phyloP scores from a whole-genome alignment of 2,329 filamentous ascomycete species.

The Hirsutella minnesotensis region DNA sequence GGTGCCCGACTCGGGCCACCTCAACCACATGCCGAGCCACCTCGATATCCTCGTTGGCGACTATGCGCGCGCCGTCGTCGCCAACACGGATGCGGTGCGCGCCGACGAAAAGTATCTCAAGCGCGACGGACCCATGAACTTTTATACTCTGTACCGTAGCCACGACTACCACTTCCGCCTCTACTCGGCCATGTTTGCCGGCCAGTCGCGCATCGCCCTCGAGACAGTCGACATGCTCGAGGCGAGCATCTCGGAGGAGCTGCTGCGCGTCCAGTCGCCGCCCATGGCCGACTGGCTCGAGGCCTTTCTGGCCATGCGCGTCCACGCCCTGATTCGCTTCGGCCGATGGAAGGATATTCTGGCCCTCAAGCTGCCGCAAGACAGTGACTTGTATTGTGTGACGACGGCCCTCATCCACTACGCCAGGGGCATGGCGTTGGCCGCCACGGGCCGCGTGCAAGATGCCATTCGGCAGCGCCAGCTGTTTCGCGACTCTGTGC shows the following conservation, averaged over 20 bases:
- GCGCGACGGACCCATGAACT: slow-evolving; percentile 49
- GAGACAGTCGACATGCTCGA: slow-evolving; percentile 50
- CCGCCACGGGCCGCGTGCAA: slow-evolving; percentile 41
- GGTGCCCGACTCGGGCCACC: slow-evolving; percentile 57
- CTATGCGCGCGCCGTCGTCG: slow-evolving; percentile 53
- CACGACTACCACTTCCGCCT: slow-evolving; percentile 67
- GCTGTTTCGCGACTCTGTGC: slow-evolving; percentile 38
- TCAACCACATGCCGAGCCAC: slow-evolving; percentile 69
- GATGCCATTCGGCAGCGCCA: slow-evolving; percentile 40
- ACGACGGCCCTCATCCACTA: slow-evolving; percentile 60
- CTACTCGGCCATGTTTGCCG: slow-evolving; percentile 70
- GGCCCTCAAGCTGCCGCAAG: slow-evolving; percentile 40
- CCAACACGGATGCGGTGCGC: slow-evolving; percentile 53
- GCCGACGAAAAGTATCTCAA: slow-evolving; percentile 57
- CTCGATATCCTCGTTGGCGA: slow-evolving; percentile 63
- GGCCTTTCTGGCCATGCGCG: slow-evolving; percentile 52
- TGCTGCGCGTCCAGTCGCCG: slow-evolving; percentile 52
- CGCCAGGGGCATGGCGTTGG: slow-evolving; percentile 54
- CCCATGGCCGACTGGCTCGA: slow-evolving; percentile 76
- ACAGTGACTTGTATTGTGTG: slow-evolving; percentile 51
- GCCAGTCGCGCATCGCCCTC: slow-evolving; percentile 48
- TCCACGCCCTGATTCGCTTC: slow-evolving; percentile 63
- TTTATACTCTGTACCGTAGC: slow-evolving; percentile 65
- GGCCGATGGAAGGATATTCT: slow-evolving; percentile 59
- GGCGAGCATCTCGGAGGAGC: slow-evolving; percentile 45